Evolutionary conservation across 2,329 filamentous ascomycete species (phyloP).

Genomic region (Epichloe festucae): DNA sequence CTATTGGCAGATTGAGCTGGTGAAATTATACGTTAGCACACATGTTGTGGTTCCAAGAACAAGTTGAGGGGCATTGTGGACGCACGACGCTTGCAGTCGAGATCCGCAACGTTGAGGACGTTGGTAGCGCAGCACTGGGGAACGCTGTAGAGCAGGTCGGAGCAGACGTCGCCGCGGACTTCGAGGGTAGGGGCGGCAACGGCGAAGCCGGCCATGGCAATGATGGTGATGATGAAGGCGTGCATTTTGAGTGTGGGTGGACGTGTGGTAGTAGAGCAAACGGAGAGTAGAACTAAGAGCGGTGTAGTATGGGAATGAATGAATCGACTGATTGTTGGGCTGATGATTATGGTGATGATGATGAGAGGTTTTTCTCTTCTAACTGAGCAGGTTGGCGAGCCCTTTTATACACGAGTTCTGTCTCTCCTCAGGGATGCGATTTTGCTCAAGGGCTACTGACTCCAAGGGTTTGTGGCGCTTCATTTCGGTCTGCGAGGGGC

Average conservation of each 20-base stretch:
- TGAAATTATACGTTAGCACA: neutral
- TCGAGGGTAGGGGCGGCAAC: conserved; percentile 1
- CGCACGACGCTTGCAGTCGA: conserved; percentile 7
- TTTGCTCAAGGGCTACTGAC: too few relatives aligned
- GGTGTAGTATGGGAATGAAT: too few relatives aligned
- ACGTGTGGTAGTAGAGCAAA: neutral
- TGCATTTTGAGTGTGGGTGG: conserved; percentile 3
- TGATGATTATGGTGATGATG: too few relatives aligned
- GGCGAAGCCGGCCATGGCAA: conserved; percentile 1
- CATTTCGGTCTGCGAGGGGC: neutral
- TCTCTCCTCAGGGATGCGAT: too few relatives aligned
- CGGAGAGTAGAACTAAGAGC: neutral
- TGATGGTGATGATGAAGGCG: neutral
- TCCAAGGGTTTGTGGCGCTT: neutral
- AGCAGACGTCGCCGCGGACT: conserved; percentile 1
- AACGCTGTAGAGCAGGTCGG: neutral
- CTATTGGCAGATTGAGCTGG: neutral
- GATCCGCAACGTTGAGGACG: conserved; percentile 1
- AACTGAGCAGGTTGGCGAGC: too few relatives aligned
- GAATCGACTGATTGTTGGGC: too few relatives aligned
- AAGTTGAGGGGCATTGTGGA: neutral
- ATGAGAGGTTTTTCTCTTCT: fast-evolving
- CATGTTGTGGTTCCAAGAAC: neutral
- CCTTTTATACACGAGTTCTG: too few relatives aligned
- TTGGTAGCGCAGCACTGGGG: conserved; percentile 7